Evolutionary conservation across 345 rosid genomes (phyloP).

Genomic region (Cardamine occulta): DNA sequence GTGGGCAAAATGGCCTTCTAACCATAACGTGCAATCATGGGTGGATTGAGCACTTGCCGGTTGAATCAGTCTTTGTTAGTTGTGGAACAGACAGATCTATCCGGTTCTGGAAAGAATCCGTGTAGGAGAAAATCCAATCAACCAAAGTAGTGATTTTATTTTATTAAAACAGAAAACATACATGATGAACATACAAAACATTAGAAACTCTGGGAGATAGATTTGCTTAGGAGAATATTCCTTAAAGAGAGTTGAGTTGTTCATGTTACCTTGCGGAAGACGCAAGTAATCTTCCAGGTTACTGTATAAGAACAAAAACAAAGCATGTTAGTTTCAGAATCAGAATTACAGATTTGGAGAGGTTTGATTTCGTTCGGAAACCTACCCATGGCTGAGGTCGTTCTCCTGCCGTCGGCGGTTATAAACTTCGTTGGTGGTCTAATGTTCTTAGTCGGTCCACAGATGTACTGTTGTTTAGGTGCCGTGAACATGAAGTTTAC

Average conservation of each 20-base stretch:
- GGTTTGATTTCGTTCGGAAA: slow-evolving; percentile 13
- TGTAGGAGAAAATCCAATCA: slow-evolving; percentile 15
- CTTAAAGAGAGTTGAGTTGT: background rate
- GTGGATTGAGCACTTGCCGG: slow-evolving; percentile 83
- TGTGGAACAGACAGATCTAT: slow-evolving; percentile 43
- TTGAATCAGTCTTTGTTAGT: slow-evolving; percentile 50
- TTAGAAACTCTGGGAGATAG: background rate
- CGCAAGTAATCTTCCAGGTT: slow-evolving; percentile 88
- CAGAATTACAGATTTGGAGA: background rate
- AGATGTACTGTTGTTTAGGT: slow-evolving; percentile 75
- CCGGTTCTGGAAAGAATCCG: slow-evolving; percentile 42
- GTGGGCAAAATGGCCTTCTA: slow-evolving; percentile 81
- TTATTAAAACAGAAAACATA: background rate
- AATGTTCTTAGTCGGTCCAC: slow-evolving; percentile 71
- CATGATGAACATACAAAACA: background rate
- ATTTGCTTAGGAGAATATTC: slow-evolving; percentile 5
- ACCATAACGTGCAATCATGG: slow-evolving; percentile 70
- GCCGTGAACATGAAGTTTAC: slow-evolving; percentile 54
- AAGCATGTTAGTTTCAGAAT: slow-evolving; percentile 4
- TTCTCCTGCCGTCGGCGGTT: slow-evolving; percentile 60
- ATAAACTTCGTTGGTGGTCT: slow-evolving; percentile 60
- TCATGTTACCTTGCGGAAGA: slow-evolving; percentile 35
- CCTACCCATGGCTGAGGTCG: slow-evolving; percentile 78
- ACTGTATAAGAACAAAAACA: slow-evolving; percentile 53
- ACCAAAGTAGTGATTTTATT: slow-evolving; percentile 23